Evolutionary conservation across 108 stramenopile species (phyloP), one percentile per base, ranked within the genome.

Genomic region (Chaetoceros tenuissimus): DNA sequence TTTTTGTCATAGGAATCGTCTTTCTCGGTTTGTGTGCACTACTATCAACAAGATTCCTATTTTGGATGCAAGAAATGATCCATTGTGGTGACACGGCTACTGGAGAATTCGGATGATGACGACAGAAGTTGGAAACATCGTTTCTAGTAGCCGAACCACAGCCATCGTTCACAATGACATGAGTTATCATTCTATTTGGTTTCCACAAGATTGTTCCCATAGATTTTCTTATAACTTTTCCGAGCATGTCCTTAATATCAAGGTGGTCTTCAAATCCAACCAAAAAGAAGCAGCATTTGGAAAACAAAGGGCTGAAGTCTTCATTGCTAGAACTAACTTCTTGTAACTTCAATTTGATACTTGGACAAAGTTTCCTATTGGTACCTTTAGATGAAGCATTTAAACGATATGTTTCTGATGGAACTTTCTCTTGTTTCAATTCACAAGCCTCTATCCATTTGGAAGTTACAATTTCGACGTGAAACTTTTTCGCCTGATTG

Each of bases 141-240:
- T 80, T 65, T 28, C 69, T 78, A n/a, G 31, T 46, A 25, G 46
- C 18, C 22, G 64, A 69, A n/a, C 63, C 62, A 53, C 70, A 83
- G 31, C 29, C 57, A 45, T 82, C 76, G 46, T 67, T 50, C n/a
- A 89, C 34, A 61, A 88, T 59, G 46, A 89, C 56, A 23, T 67
- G 72, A 2, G 81, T 72, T 17, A 85, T 68, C 21, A 67, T 59
- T 53, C 79, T 71, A 55, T 82, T 76, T 25, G 82, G 61, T 47
- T 80, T 79, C 80, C 84, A 85, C 63, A 59, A 71, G 31, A 85
- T 77, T 10, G 77, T 81, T 25, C 87, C 87, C 24, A 68, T 68
- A 19, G 76, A 77, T 34, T 72, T 63, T 3, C 84, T 70, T 47
- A 88, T 72, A 19, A 85, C 46, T 40, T 63, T 72, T 3, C 74